Percentiles rank a stretch among this genome's conserved stretches.
These are phyloP conservation scores for Brasilioporus rufonigricans DNA, from an alignment of 768 basidiomycete genomes.

Conservation along the genomic window DNA sequence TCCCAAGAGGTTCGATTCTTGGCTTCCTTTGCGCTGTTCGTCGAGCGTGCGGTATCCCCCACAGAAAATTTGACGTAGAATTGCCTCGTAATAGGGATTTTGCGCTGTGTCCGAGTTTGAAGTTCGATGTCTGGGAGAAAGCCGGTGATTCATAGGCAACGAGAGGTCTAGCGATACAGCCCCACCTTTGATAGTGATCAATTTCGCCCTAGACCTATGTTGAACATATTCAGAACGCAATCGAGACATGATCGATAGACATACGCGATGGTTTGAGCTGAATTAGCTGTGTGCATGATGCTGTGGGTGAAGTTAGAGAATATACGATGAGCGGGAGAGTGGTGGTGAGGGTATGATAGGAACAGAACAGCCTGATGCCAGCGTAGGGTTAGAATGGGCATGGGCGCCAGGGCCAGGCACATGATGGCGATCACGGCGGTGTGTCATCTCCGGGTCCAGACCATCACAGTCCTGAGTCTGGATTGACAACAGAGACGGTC, in stretches of 20 bases:
- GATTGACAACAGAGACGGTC: too few relatives aligned
- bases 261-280: neutral
- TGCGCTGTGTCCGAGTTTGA: neutral
- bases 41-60: neutral
- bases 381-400: too few relatives aligned
- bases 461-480: too few relatives aligned
- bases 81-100: neutral
- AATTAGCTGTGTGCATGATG: neutral
- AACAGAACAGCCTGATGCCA: too few relatives aligned
- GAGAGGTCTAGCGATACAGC: too few relatives aligned
- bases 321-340: neutral
- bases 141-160: too few relatives aligned
- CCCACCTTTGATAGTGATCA: slow-evolving; percentile 1
- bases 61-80: neutral
- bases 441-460: too few relatives aligned
- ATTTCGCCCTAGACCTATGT: neutral
- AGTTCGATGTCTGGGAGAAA: slow-evolving; percentile 2
- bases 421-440: too few relatives aligned
- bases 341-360: too few relatives aligned
- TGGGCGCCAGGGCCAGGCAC: too few relatives aligned
- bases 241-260: neutral
- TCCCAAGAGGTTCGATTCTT: neutral
- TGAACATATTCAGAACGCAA: neutral
- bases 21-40: neutral
- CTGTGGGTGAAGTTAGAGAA: neutral